Evolutionary conservation across 176 grass and related monocot species (phyloP), one percentile per base, ranked within the genome.

Genomic region (Luzula sylvatica): DNA sequence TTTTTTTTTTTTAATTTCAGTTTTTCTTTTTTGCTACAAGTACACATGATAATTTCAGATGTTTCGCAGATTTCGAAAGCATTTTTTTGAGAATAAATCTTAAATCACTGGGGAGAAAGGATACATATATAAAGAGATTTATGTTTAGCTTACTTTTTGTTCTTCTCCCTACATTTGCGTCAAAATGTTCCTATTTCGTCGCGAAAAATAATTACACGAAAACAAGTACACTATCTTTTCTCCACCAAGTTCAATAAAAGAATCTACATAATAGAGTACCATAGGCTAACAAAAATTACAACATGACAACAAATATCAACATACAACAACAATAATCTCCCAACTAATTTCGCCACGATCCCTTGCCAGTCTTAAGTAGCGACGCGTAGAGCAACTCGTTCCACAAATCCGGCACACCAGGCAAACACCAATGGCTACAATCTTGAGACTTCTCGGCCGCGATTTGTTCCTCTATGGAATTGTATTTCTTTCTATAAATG

Each of bases 371-470:
- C 21, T 65, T 66, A 17, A 88, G 83, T 43, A 95, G 70, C 8
- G 83, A 85, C 7, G 76, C 76, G 41, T 88, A 95, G 14, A 95
- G 50, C 38, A 95, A 74, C 47, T 96, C 74, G 4, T 95, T 95
- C 83, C 89, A 95, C 1, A 80, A 78, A 64, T 95, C 89, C 2
- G 89, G 92, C 27, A 96, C 58, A 3, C 92, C 92, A 7, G 81
- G 92, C 41, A 90, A 60, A 55, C 92, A 96, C 92, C 92, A 96
- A 71, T 96, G 81, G 68, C 92, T 96, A 73, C 92, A 96, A 82
- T 96, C 92, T 75, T 96, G 81, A 23, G 51, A 74, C 13, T 44
- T 71, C 67, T 65, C 68, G 2, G 58, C 78, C 9, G 62, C 71
- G 70, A 86, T 74, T 38, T 80, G 55, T 38, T 86, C 78, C 67